A percentile compares a stretch with the other conserved stretches of the same genome.
Conservation (phyloP, 2,329 filamentous ascomycete species). For the Xylariaceae sp. region DNA sequence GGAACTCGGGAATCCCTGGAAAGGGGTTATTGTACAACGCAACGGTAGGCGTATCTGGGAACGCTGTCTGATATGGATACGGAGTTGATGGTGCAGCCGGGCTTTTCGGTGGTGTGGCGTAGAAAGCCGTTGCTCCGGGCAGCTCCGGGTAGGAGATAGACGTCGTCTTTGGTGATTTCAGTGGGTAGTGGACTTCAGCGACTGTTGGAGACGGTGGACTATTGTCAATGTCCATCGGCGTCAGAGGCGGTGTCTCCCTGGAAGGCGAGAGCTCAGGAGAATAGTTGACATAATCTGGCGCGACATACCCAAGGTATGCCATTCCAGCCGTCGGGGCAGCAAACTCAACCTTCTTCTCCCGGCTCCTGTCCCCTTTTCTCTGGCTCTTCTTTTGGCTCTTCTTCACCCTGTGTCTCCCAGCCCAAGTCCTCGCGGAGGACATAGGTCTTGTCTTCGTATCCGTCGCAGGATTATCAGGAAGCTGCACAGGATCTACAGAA, state of each 20-base stretch:
- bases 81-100: constrained; percentile 5
- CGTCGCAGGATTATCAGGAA: constrained; percentile 11
- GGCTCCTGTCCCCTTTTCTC: not conserved
- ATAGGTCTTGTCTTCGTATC: constrained; percentile 6
- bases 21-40: constrained; percentile 8
- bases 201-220: not conserved
- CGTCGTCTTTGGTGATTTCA: constrained; percentile 9
- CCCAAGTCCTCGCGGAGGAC: not conserved
- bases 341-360: too few species aligned
- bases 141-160: constrained; percentile 1
- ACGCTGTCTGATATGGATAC: not conserved
- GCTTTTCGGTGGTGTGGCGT: not conserved
- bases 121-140: not conserved
- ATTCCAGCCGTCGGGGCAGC: too few species aligned
- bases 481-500: constrained; percentile 4
- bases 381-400: not conserved
- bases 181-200: constrained; percentile 13
- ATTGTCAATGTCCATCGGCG: not conserved
- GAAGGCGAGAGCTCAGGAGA: not conserved
- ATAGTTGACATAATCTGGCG: too few species aligned
- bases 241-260: not conserved
- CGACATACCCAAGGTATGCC: too few species aligned
- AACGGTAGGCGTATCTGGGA: constrained; percentile 8
- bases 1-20: too few species aligned
- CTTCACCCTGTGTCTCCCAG: not conserved